Evolutionary conservation across 2,329 filamentous ascomycete species (phyloP).

Genomic region (Fusarium sp.): DNA sequence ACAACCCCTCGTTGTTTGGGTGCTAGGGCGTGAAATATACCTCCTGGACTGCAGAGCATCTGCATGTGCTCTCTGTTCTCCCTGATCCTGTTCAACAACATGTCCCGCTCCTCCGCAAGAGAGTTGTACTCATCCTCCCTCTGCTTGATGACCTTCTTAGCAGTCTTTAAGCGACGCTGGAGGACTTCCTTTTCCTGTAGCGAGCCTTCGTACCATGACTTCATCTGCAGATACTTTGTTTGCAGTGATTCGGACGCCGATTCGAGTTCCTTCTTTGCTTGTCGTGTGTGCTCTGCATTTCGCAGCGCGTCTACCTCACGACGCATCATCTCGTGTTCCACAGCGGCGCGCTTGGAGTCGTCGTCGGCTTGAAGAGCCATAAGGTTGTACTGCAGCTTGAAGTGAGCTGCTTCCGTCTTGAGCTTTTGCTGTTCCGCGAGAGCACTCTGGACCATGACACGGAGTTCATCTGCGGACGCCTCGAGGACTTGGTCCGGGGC

Average conservation of each 20-base stretch:
- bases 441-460: conserved; percentile 65
- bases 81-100: conserved; percentile 84
- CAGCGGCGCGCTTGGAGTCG: conserved; percentile 84
- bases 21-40: conserved; percentile 72
- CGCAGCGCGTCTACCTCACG: conserved; percentile 88
- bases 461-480: conserved; percentile 67
- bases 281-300: conserved; percentile 75
- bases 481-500: conserved; percentile 62
- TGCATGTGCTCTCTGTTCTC: conserved; percentile 92
- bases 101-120: conserved; percentile 79
- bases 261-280: conserved; percentile 66
- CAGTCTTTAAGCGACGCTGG: conserved; percentile 73
- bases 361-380: conserved; percentile 86
- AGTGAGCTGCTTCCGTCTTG: conserved; percentile 87
- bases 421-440: conserved; percentile 68
- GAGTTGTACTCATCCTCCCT: conserved; percentile 78
- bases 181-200: conserved; percentile 74
- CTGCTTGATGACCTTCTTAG: conserved; percentile 82
- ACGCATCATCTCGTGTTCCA: conserved; percentile 92
- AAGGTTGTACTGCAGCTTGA: conserved; percentile 90
- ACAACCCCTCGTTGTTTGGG: conserved; percentile 61
- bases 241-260: conserved; percentile 65
- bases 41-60: conserved; percentile 79
- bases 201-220: conserved; percentile 73
- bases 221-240: conserved; percentile 69